phyloP scores from a whole-genome alignment of 139 green algal genomes.

The Gonium pectorale region DNA sequence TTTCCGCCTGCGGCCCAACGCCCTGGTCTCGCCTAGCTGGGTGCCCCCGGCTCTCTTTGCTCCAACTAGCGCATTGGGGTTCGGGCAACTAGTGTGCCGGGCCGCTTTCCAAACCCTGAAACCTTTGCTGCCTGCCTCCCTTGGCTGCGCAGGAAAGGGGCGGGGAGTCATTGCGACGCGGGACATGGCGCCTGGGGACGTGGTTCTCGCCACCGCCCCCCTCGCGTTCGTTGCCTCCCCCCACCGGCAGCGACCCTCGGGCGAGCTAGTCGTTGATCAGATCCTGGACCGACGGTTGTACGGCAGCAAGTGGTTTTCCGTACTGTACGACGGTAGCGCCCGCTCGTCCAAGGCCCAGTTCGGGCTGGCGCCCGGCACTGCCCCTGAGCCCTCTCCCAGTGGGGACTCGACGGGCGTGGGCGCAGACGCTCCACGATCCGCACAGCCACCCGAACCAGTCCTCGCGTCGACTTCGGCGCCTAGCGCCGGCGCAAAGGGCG shows the following conservation, averaged over 20 bases:
- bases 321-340: constrained; percentile 9
- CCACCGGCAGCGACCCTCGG: constrained; percentile 20
- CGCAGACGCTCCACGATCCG: background rate
- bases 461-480: background rate
- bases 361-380: background rate
- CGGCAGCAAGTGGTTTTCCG: constrained; percentile 34
- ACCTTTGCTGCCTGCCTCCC: background rate
- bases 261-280: constrained; percentile 45
- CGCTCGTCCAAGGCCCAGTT: constrained; percentile 4
- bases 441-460: constrained; percentile 15
- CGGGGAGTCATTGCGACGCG: constrained; percentile 43
- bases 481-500: background rate
- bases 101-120: too few species aligned
- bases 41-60: too few species aligned
- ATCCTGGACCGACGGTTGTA: constrained; percentile 40
- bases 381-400: background rate
- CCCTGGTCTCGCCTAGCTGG: too few species aligned
- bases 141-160: constrained; percentile 33
- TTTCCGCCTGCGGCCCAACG: too few species aligned
- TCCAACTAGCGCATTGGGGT: too few species aligned
- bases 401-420: background rate
- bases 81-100: too few species aligned
- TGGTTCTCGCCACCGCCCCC: constrained; percentile 40
- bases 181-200: constrained; percentile 16
- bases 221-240: constrained; percentile 20